These are phyloP conservation scores for Diaporthe citrichinensis DNA, from an alignment of 2,329 filamentous ascomycete species.

Conservation along the genomic window DNA sequence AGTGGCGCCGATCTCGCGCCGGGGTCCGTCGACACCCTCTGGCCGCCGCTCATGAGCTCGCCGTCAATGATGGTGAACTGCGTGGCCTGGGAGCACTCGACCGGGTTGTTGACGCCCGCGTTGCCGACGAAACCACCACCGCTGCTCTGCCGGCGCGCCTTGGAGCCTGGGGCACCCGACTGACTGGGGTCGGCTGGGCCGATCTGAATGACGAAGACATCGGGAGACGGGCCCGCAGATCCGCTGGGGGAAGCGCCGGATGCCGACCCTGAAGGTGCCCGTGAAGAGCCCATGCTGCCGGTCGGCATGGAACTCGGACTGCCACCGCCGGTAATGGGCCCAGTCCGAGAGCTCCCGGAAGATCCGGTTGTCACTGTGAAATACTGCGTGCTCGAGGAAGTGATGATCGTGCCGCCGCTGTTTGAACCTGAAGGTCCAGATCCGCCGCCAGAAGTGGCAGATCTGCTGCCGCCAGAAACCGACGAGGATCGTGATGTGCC, in stretches of 20 bases:
- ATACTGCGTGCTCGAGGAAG: conserved; percentile 6
- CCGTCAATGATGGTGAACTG: conserved; percentile 46
- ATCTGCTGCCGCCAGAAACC: not conserved
- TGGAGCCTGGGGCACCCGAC: not conserved
- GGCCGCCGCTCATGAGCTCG: conserved; percentile 41
- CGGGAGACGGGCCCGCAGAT: not conserved
- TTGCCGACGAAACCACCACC: conserved; percentile 44
- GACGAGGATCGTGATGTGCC: not conserved
- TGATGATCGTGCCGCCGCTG: not conserved
- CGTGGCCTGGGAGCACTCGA: conserved; percentile 45
- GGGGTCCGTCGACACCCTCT: conserved; percentile 43
- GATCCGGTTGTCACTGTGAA: conserved; percentile 4
- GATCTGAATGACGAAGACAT: conserved; percentile 42
- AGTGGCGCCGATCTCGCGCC: conserved; percentile 43
- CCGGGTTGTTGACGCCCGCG: conserved; percentile 43
- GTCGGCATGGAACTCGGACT: not conserved
- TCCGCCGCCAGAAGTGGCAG: not conserved
- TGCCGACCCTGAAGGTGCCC: not conserved
- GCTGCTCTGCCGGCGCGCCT: not conserved
- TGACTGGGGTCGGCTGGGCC: conserved; percentile 27
- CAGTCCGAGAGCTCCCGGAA: not conserved
- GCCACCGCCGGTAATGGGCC: not conserved
- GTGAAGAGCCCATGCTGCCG: not conserved
- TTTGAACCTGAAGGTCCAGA: not conserved
- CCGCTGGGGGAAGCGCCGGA: conserved; percentile 30